phyloP scores from a whole-genome alignment of 148 eudicot species.

The Fagopyrum esculentum region DNA sequence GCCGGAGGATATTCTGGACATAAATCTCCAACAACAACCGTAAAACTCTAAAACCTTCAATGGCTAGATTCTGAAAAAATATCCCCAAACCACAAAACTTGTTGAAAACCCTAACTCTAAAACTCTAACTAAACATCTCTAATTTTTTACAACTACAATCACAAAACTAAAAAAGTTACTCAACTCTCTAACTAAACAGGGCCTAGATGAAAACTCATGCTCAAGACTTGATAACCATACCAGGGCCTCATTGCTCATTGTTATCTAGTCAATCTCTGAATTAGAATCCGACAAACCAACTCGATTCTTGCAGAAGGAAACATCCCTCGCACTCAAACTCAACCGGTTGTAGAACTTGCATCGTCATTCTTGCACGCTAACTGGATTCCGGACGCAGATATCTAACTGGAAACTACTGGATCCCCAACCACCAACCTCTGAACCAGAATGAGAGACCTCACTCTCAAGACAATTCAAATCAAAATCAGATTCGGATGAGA shows the following conservation, averaged over 20 bases:
- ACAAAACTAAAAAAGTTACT: too few relatives aligned
- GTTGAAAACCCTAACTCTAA: too few relatives aligned
- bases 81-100: too few relatives aligned
- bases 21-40: too few relatives aligned
- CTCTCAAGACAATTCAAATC: slow-evolving; percentile 22
- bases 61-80: too few relatives aligned
- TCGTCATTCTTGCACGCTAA: slow-evolving; percentile 66
- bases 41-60: too few relatives aligned
- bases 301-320: slow-evolving; percentile 15
- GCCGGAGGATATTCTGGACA: too few relatives aligned
- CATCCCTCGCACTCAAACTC: slow-evolving; percentile 38
- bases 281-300: slow-evolving; percentile 20
- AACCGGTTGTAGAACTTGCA: slow-evolving; percentile 56
- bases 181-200: too few relatives aligned
- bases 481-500: slow-evolving; percentile 26
- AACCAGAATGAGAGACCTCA: slow-evolving; percentile 8
- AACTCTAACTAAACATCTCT: too few relatives aligned
- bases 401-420: slow-evolving; percentile 39
- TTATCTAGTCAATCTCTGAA: slow-evolving; percentile 28
- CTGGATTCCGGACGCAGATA: slow-evolving; percentile 55
- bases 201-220: slow-evolving; percentile 39
- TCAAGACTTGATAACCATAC: slow-evolving; percentile 29
- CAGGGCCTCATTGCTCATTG: slow-evolving; percentile 33
- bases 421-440: slow-evolving; percentile 16
- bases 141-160: too few relatives aligned